Evolutionary conservation across 2,329 filamentous ascomycete species (phyloP).

Genomic region (Phyllosticta paracitricarpa): DNA sequence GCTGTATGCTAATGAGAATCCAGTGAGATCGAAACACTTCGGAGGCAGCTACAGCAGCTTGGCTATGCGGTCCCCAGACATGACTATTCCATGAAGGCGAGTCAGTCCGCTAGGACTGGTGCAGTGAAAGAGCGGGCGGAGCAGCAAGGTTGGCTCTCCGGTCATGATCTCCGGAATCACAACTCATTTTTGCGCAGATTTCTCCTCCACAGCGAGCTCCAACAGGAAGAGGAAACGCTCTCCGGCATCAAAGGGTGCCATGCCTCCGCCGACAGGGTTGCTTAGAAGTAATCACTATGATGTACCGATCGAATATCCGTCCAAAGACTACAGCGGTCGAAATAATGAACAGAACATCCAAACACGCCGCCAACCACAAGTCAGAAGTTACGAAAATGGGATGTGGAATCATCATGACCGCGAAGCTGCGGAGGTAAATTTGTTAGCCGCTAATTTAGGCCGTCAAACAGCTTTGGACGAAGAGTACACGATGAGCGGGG

Average conservation of each 20-base stretch:
- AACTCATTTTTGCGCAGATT: background rate
- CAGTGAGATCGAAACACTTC: constrained; percentile 8
- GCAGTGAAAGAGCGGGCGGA: background rate
- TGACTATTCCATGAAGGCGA: constrained; percentile 1
- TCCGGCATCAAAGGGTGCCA: background rate
- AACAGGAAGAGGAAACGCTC: background rate
- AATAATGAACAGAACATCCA: background rate
- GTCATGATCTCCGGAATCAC: background rate
- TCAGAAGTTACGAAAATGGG: background rate
- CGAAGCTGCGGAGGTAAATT: too few species aligned
- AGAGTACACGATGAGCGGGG: constrained; percentile 4
- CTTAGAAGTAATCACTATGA: background rate
- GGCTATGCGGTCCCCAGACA: constrained; percentile 8
- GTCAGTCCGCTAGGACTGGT: background rate
- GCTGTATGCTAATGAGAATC: background rate
- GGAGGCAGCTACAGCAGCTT: constrained; percentile 5
- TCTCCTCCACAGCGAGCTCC: background rate
- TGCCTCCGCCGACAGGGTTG: background rate
- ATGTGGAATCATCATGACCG: background rate
- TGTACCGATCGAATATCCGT: background rate
- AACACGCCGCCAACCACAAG: background rate
- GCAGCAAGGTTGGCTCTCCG: background rate
- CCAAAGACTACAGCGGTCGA: background rate
- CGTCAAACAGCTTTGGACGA: background rate
- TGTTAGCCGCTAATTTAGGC: background rate